Evolutionary conservation across 1,284 basidiomycete genomes (phyloP), one percentile per base, ranked within the genome.

Genomic region (Veloporphyrellus conicus): DNA sequence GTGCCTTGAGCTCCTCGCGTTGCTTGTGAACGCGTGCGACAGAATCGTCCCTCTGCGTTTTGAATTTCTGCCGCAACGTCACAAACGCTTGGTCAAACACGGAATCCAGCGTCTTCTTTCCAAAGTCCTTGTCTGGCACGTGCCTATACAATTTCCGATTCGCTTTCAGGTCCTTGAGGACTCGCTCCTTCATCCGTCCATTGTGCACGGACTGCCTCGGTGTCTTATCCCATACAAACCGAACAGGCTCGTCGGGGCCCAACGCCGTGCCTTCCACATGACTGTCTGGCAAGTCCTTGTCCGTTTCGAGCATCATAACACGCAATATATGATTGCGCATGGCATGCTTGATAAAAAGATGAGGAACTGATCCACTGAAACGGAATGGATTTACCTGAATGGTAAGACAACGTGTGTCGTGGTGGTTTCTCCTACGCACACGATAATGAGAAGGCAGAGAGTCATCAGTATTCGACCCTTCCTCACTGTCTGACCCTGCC

Each of bases 221-320:
- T 1, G 84, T 87, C 62, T 84, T 84, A 47, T 81, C 78, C 84
- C 84, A 87, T 4, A 86, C 80, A 56, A 87, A 87, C 14, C 85
- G 80, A 10, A 88, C 70, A 3, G 83, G 76, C 18, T 81, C 73
- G 18, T 70, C 59, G 7, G 68, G 53, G 3, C 65, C 65, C 3
- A 81, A 55, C 2, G 65, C 53, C 10, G 62, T 64, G 11, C 77
- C 79, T 55, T 87, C 84, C 6, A 61, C 55, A 56, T 83, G 77
- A 44, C 75, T 78, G 47, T 78, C 75, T 1, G 84, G 85, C 10
- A 88, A 67, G 1, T 74, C 60, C 50, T 78, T 77, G 54, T 81
- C 81, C 28, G 63, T 71, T 7, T 74, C 70, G 6, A 84, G 53
- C 18, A 71, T 65, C 81, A 87, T 84, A 43, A 75, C 63, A 29